Evolutionary conservation across 2,329 filamentous ascomycete genomes (phyloP).

Genomic region (Purpureocillium lavendulum): DNA sequence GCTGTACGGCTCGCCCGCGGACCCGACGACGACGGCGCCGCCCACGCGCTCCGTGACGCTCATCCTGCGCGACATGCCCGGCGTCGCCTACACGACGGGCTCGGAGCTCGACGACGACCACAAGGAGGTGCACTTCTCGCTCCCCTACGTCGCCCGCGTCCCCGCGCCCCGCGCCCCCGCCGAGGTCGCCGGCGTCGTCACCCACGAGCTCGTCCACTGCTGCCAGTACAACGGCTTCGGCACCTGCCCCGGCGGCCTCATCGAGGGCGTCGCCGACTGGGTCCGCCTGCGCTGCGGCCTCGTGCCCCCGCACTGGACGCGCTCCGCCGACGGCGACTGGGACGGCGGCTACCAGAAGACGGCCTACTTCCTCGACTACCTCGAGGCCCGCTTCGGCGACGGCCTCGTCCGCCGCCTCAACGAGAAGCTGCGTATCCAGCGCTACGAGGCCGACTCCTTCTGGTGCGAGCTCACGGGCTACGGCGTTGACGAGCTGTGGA

Average conservation of each 20-base stretch:
- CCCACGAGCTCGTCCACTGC: constrained; percentile 92
- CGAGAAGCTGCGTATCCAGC: constrained; percentile 52
- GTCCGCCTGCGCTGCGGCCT: constrained; percentile 69
- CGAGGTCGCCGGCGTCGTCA: constrained; percentile 76
- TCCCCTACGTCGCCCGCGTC: constrained; percentile 59
- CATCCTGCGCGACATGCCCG: constrained; percentile 67
- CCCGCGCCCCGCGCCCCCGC: constrained; percentile 31
- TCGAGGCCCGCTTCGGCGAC: constrained; percentile 58
- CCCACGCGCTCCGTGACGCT: constrained; percentile 81
- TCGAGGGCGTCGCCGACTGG: constrained; percentile 92
- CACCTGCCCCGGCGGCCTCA: constrained; percentile 63
- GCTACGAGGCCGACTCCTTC: constrained; percentile 57
- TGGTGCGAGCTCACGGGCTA: constrained; percentile 62
- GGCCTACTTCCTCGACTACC: constrained; percentile 81
- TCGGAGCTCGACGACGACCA: constrained; percentile 72
- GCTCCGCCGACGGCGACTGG: constrained; percentile 55
- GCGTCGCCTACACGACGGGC: constrained; percentile 85
- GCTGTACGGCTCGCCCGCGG: constrained; percentile 53
- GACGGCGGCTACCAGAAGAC: constrained; percentile 86
- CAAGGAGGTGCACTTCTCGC: constrained; percentile 87
- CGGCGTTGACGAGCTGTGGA: constrained; percentile 63
- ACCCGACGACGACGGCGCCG: constrained; percentile 34
- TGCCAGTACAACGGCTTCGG: constrained; percentile 69
- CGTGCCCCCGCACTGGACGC: constrained; percentile 77
- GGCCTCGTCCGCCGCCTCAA: constrained; percentile 58